These are phyloP conservation scores for Purshia tridentata DNA, from an alignment of 306 rosid genomes.

Conservation along the genomic window DNA sequence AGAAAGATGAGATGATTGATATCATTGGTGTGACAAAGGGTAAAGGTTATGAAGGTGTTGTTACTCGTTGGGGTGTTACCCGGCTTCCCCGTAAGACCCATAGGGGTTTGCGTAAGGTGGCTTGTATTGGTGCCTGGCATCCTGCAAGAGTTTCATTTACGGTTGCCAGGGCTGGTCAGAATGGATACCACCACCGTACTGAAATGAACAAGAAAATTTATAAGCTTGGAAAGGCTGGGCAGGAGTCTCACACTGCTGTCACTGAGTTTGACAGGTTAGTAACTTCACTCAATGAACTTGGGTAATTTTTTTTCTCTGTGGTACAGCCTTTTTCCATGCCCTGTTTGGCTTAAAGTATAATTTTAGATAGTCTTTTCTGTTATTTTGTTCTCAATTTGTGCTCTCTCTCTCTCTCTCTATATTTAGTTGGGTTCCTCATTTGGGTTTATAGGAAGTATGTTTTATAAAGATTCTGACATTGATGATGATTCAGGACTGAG, in stretches of 20 bases:
- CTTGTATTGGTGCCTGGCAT: constrained; percentile 97
- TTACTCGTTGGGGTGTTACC: constrained; percentile 89
- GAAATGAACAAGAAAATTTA: constrained; percentile 82
- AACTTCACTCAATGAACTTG: neutral
- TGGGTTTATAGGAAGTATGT: neutral
- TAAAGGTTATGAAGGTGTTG: constrained; percentile 91
- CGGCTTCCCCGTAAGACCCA: constrained; percentile 91
- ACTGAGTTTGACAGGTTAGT: constrained; percentile 75
- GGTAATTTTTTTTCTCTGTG: neutral
- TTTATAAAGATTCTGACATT: neutral
- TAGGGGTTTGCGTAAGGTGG: constrained; percentile 88
- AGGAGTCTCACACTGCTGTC: constrained; percentile 57
- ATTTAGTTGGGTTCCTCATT: neutral
- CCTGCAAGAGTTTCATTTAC: constrained; percentile 91
- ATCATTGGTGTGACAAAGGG: constrained; percentile 85
- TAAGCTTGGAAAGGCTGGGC: constrained; percentile 66
- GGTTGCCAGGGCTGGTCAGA: constrained; percentile 92
- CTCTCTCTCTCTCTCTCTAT: too few relatives aligned
- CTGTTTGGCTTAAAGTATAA: too few relatives aligned
- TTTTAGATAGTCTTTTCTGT: too few relatives aligned
- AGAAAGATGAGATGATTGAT: constrained; percentile 90
- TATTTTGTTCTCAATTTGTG: too few relatives aligned
- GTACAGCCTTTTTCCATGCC: too few relatives aligned
- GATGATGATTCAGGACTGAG: constrained; percentile 66
- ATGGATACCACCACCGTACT: constrained; percentile 84